Base-by-base conservation (phyloP, 2,329 filamentous ascomycete species). In the Colletotrichum acutatum region DNA sequence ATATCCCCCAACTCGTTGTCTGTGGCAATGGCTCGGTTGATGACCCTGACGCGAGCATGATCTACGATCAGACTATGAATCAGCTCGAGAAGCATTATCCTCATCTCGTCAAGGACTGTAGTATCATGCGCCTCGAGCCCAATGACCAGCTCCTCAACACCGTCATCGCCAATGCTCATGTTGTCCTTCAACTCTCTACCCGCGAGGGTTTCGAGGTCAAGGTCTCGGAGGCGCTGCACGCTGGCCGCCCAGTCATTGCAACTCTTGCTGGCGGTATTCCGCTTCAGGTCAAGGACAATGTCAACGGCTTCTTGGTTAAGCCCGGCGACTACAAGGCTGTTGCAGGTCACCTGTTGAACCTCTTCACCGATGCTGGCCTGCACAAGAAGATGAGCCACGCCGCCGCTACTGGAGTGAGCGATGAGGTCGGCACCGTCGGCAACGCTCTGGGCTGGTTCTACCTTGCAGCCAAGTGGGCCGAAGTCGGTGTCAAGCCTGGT, bases 141-240 rank as follows among this genome's bases (percentile, higher is more conserved):
- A 93, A 92, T 12, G 94, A 97, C 77, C 94, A 97, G 81, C 86
- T 95, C 24, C 90, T 97, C 77, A 95, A 97, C 81, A 90, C 91
- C 0, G 84, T 97, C 54, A 88, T 97, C 74, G 90, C 91, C 49
- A 92, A 92, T 62, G 91, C 93, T 0, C 90, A 92, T 69, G 90
- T 95, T 8, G 92, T 92, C 0, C 87, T 97, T 8, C 94, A 97
- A 81, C 89, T 97, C 6, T 95, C 93, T 3, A 95, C 92, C 0
- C 90, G 93, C 46, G 94, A 97, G 79, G 94, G 94, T 0, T 97
- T 97, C 77, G 94, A 97, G 82, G 92, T 97, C 77, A 97, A 97
- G 82, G 93, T 97, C 5, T 95, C 92, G 0, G 94, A 97, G 82
- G 94, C 93, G 1, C 86, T 96, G 26, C 94, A 95, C 79, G 94